These are phyloP conservation scores for Globisporangium rhizosaccharum DNA, from an alignment of 352 stramenopile genomes.

Conservation along the genomic window DNA sequence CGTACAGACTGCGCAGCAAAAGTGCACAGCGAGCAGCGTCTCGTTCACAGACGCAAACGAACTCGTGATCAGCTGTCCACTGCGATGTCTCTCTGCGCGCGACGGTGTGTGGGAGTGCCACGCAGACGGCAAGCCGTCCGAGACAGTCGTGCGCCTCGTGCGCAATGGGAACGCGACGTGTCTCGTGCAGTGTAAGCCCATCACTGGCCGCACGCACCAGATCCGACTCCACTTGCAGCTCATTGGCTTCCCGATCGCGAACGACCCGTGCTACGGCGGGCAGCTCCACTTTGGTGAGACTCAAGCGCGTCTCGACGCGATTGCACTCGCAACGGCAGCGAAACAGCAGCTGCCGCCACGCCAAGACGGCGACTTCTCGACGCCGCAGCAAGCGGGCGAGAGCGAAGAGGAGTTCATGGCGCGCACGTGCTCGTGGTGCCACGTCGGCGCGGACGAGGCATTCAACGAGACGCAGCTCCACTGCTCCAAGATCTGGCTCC, in stretches of 20 bases:
- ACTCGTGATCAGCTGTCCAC: slow-evolving; percentile 78
- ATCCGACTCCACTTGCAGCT: slow-evolving; percentile 96
- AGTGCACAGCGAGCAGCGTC: slow-evolving; percentile 42
- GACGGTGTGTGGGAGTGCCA: slow-evolving; percentile 84
- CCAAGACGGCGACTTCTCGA: slow-evolving; percentile 52
- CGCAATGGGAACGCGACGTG: slow-evolving; percentile 61
- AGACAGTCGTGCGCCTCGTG: slow-evolving; percentile 69
- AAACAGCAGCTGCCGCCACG: slow-evolving; percentile 24
- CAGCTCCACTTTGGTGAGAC: slow-evolving; percentile 89
- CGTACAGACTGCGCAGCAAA: slow-evolving; percentile 27
- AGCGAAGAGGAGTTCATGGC: slow-evolving; percentile 68
- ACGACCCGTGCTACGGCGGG: slow-evolving; percentile 97
- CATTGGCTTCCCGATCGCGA: slow-evolving; percentile 92
- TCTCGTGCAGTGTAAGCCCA: slow-evolving; percentile 90
- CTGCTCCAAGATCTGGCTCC: slow-evolving; percentile 84
- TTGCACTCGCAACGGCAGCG: slow-evolving; percentile 32
- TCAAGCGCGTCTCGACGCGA: slow-evolving; percentile 32
- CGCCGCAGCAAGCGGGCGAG: slow-evolving; percentile 47
- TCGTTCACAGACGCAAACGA: slow-evolving; percentile 41
- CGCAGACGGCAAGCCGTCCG: slow-evolving; percentile 68
- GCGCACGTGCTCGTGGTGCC: slow-evolving; percentile 77
- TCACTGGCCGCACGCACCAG: slow-evolving; percentile 96
- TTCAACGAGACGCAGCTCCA: slow-evolving; percentile 85
- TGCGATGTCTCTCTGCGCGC: slow-evolving; percentile 76
- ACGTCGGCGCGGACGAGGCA: slow-evolving; percentile 49